Base-by-base conservation (phyloP, 2,329 filamentous ascomycete genomes). In the Chaetomium olivaceum region DNA sequence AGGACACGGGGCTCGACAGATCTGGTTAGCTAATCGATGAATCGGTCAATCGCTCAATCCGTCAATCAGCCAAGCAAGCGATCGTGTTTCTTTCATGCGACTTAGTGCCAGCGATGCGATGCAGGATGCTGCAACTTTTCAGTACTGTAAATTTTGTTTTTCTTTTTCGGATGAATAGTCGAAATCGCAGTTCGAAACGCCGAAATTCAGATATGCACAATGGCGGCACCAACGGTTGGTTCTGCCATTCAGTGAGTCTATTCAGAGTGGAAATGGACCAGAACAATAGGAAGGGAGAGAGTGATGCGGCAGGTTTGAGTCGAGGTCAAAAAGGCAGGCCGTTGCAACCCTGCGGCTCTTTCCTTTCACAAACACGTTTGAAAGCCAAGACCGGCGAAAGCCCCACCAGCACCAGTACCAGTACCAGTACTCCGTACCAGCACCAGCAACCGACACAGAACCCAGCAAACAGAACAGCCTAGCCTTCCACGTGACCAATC, bases 401-500 rank as follows among this genome's bases (percentile, higher is more conserved):
- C 3, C 36, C 39, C 39, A n/a, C n/a, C n/a, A n/a, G n/a, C n/a
- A n/a, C n/a, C n/a, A n/a, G n/a, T n/a, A n/a, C n/a, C n/a, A n/a
- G n/a, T n/a, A n/a, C n/a, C n/a, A n/a, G n/a, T n/a, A n/a, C n/a
- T n/a, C n/a, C n/a, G n/a, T n/a, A n/a, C n/a, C n/a, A n/a, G n/a
- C 57, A 48, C 36, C 27, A 4, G 19, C 54, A 27, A 56, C 23
- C 29, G 23, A 46, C 56, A n/a, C 23, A 14, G n/a, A 11, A 9
- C 52, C 23, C 31, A 39, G 36, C 33, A 54, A 54, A 21, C 29
- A 56, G 61, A 19, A n/a, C 8, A n/a, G 19, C 29, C 11, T 54
- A 33, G 52, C 51, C 46, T 23, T 29, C 14, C 65, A 69, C 68
- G 65, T 70, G 65, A 70, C 67, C 51, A 25, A 43, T 29, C 60